Percentiles rank a stretch among this genome's conserved stretches.
These are phyloP conservation scores for Spathaspora sp. DNA, from an alignment of 1,139 yeast species.

Conservation along the genomic window DNA sequence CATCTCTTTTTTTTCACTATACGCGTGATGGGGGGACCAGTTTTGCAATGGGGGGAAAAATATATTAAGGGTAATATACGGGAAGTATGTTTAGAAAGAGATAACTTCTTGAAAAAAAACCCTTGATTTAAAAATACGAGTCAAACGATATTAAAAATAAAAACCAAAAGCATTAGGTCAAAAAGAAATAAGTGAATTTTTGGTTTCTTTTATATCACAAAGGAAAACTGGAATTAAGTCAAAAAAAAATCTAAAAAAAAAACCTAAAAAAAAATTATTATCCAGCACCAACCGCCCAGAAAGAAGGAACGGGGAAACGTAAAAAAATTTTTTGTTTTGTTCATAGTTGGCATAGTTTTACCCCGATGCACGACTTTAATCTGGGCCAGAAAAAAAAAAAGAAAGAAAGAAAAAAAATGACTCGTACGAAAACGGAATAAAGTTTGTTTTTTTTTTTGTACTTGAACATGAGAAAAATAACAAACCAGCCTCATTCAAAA, in stretches of 20 bases:
- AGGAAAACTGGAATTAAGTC: neutral
- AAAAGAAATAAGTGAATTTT: neutral
- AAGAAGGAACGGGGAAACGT: neutral
- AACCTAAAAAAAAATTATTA: neutral
- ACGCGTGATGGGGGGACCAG: neutral
- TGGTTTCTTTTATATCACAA: slow-evolving; percentile 1
- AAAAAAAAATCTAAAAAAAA: neutral
- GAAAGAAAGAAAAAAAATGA: too few relatives aligned
- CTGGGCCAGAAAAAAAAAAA: too few relatives aligned
- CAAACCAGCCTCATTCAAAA: too few relatives aligned
- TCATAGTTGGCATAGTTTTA: too few relatives aligned
- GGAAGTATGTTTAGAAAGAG: neutral
- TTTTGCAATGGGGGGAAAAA: neutral
- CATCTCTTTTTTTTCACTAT: slow-evolving; percentile 10
- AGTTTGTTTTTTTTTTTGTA: too few relatives aligned
- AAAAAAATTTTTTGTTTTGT: neutral
- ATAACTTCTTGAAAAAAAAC: neutral
- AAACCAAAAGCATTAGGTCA: neutral
- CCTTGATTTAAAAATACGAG: neutral
- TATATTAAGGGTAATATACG: neutral
- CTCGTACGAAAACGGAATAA: too few relatives aligned
- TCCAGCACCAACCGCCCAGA: neutral
- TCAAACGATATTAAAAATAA: neutral
- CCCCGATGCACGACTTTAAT: too few relatives aligned
- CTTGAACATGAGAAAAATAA: too few relatives aligned